A percentile compares a stretch with the other conserved stretches of the same genome.
phyloP scores from a whole-genome alignment of 352 stramenopile species.

The Phytophthora megakarya region DNA sequence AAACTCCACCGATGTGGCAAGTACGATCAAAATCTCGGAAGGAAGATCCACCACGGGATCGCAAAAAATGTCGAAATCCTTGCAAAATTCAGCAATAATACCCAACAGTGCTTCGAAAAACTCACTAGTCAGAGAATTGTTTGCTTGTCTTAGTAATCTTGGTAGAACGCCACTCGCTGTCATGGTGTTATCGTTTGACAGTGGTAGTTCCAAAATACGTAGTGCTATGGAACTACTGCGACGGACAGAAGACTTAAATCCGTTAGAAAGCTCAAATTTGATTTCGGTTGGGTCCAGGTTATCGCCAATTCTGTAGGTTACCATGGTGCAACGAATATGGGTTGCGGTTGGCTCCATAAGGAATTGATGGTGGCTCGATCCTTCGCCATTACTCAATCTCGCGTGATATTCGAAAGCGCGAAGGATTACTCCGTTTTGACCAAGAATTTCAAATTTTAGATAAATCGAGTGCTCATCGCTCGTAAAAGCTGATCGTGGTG shows the following conservation, averaged over 20 bases:
- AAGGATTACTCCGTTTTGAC: background rate
- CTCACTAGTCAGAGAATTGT: background rate
- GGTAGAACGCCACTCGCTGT: constrained; percentile 10
- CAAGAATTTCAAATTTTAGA: constrained; percentile 15
- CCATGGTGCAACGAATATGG: constrained; percentile 8
- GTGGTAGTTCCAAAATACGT: constrained; percentile 1
- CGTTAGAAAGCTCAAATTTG: constrained; percentile 7
- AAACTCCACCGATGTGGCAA: constrained; percentile 12
- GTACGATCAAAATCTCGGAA: constrained; percentile 17
- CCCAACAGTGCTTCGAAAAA: constrained; percentile 12
- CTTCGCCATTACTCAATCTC: background rate
- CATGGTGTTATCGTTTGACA: background rate
- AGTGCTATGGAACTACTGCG: background rate
- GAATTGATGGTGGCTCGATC: constrained; percentile 5
- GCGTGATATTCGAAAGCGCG: constrained; percentile 12
- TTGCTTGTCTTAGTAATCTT: constrained; percentile 15
- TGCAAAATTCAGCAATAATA: constrained; percentile 30
- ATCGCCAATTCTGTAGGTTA: background rate
- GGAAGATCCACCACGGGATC: constrained; percentile 19
- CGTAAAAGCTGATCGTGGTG: background rate
- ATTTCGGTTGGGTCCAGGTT: background rate
- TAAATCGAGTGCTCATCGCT: background rate
- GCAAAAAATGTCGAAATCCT: constrained; percentile 19
- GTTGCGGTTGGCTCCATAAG: background rate
- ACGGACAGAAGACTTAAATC: background rate